These are phyloP conservation scores for Xylaria flabelliformis DNA, from an alignment of 495 filamentous ascomycete genomes.

Conservation along the genomic window DNA sequence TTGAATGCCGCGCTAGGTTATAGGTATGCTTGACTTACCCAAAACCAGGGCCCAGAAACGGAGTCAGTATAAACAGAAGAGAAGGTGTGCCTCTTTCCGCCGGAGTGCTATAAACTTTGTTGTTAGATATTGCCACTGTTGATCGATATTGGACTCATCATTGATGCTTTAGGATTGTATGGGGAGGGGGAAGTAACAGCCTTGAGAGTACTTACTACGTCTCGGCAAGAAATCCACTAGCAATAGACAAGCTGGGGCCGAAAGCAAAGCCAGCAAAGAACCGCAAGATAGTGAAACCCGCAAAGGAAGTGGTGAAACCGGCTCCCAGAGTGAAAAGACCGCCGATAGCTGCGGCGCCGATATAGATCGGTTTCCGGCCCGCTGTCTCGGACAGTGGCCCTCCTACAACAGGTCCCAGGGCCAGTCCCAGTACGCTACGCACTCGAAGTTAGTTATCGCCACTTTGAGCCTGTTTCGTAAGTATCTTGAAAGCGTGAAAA, in stretches of 20 bases:
- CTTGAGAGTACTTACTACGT: slow-evolving; percentile 40
- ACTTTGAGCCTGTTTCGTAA: background rate
- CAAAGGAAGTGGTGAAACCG: slow-evolving; percentile 62
- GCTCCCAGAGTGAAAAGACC: slow-evolving; percentile 70
- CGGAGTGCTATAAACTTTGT: slow-evolving; percentile 28
- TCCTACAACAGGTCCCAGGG: slow-evolving; percentile 63
- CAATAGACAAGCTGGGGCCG: slow-evolving; percentile 61
- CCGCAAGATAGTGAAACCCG: slow-evolving; percentile 60
- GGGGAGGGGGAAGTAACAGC: background rate
- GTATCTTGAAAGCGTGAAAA: background rate
- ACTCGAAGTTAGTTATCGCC: background rate
- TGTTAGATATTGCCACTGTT: background rate
- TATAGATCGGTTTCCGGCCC: slow-evolving; percentile 61
- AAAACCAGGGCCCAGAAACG: slow-evolving; percentile 64
- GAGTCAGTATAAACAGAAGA: slow-evolving; percentile 59
- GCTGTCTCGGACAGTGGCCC: slow-evolving; percentile 65
- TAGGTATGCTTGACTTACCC: slow-evolving; percentile 36
- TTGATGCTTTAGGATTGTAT: background rate
- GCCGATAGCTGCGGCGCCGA: slow-evolving; percentile 55
- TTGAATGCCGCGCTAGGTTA: background rate
- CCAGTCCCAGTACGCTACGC: slow-evolving; percentile 57
- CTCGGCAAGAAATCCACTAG: slow-evolving; percentile 62
- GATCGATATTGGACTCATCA: background rate
- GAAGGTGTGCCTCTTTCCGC: slow-evolving; percentile 52
- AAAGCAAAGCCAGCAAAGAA: slow-evolving; percentile 67